Conservation (phyloP, 2,329 filamentous ascomycete species). For the Fusarium guadeloupense region DNA sequence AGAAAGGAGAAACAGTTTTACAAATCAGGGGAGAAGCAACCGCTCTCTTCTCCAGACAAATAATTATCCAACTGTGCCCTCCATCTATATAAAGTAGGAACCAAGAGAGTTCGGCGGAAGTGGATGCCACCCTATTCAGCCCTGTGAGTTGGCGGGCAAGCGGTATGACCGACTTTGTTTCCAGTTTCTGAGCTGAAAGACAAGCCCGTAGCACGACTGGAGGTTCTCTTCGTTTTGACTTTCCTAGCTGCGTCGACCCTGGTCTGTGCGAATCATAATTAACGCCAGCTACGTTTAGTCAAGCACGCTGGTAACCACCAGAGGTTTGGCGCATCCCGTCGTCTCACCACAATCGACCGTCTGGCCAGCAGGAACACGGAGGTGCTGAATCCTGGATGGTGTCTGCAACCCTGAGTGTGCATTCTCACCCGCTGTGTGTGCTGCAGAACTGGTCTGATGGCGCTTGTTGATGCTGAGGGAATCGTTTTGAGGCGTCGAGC, state of each 20-base stretch:
- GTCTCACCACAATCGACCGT: slow-evolving; percentile 36
- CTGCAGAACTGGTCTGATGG: slow-evolving; percentile 7
- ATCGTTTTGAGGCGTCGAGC: slow-evolving; percentile 26
- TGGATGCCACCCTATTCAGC: slow-evolving; percentile 38
- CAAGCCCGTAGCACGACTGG: slow-evolving; percentile 34
- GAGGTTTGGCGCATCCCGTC: slow-evolving; percentile 23
- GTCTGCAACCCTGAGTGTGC: not conserved
- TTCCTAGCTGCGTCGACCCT: slow-evolving; percentile 36
- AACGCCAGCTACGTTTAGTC: slow-evolving; percentile 18
- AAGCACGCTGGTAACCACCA: slow-evolving; percentile 35
- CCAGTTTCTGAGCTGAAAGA: slow-evolving; percentile 33
- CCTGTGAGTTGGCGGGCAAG: slow-evolving; percentile 28
- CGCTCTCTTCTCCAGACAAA: not conserved
- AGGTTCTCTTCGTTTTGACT: slow-evolving; percentile 18
- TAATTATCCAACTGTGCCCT: not conserved
- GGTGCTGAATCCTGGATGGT: slow-evolving; percentile 9
- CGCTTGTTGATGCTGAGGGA: slow-evolving; percentile 24
- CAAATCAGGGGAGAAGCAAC: not conserved
- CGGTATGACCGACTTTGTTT: slow-evolving; percentile 17
- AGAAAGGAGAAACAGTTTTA: slow-evolving; percentile 1
- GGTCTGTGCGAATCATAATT: slow-evolving; percentile 37
- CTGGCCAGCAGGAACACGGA: slow-evolving; percentile 31
- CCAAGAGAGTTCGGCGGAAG: not conserved
- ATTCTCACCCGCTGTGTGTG: slow-evolving; percentile 1
- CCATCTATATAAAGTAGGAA: slow-evolving; percentile 10